These are phyloP conservation scores for Alternaria sp. DNA, from an alignment of 2,329 filamentous ascomycete species.

Conservation along the genomic window DNA sequence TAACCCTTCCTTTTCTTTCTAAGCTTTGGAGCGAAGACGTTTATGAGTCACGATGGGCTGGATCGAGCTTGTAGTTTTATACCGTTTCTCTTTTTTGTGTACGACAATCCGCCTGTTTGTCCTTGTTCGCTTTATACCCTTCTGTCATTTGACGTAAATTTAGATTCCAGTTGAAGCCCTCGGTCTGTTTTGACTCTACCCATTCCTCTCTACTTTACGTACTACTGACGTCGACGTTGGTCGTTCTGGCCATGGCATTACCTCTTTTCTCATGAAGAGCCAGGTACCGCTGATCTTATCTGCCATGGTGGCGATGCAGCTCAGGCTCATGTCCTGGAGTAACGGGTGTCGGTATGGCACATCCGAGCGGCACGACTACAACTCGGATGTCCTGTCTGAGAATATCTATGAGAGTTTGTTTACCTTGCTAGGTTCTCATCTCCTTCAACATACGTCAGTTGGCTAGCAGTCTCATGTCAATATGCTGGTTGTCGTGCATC, in stretches of 20 bases:
- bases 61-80: not conserved
- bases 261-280: not conserved
- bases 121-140: slow-evolving; percentile 16
- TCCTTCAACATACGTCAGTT: not conserved
- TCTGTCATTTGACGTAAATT: not conserved
- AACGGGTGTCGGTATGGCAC: not conserved
- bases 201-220: not conserved
- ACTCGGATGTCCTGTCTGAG: not conserved
- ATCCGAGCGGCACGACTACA: not conserved
- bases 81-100: not conserved
- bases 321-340: not conserved
- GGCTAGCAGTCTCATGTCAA: not conserved
- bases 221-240: not conserved
- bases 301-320: not conserved
- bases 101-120: not conserved
- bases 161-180: not conserved
- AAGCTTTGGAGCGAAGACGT: not conserved
- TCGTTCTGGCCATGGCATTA: not conserved
- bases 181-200: not conserved
- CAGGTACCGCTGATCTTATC: too few species aligned
- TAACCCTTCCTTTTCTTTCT: not conserved
- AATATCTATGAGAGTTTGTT: not conserved
- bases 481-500: not conserved
- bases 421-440: not conserved
- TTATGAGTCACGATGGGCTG: not conserved